These are phyloP conservation scores for Paraconiothyrium brasiliense DNA, from an alignment of 2,329 filamentous ascomycete species.

Conservation along the genomic window DNA sequence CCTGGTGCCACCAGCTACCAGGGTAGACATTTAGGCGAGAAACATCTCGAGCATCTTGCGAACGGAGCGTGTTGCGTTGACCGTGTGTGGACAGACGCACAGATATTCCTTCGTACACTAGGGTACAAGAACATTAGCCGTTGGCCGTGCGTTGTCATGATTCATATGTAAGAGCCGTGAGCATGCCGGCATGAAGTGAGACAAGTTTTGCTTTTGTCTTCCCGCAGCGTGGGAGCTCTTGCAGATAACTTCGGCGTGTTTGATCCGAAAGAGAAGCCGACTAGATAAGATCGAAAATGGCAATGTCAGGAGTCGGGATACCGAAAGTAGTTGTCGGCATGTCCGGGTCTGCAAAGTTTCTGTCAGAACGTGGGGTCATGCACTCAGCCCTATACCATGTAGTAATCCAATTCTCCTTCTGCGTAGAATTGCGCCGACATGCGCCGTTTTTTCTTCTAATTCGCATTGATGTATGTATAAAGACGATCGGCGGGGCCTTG, in stretches of 20 bases:
- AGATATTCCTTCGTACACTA: background rate
- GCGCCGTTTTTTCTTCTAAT: slow-evolving; percentile 1
- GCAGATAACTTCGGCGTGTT: background rate
- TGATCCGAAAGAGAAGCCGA: background rate
- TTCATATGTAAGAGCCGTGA: background rate
- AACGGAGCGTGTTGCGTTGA: background rate
- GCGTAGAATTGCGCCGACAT: background rate
- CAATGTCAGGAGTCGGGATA: background rate
- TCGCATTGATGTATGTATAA: background rate
- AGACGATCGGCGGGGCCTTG: background rate
- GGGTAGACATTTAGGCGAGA: slow-evolving; percentile 2
- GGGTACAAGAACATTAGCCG: background rate
- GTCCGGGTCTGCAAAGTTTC: background rate
- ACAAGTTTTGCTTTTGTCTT: background rate
- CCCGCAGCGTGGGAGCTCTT: background rate
- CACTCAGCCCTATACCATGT: background rate
- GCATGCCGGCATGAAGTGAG: background rate
- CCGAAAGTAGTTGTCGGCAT: slow-evolving; percentile 2
- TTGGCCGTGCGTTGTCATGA: background rate
- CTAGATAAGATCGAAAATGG: slow-evolving; percentile 5
- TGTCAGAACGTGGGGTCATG: background rate
- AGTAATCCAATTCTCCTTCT: background rate
- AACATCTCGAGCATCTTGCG: background rate
- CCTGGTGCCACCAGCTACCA: slow-evolving; percentile 3
- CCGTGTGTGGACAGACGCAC: background rate